Conservation (phyloP, 495 filamentous ascomycete species). For the Saxispiralis lemnorum region DNA sequence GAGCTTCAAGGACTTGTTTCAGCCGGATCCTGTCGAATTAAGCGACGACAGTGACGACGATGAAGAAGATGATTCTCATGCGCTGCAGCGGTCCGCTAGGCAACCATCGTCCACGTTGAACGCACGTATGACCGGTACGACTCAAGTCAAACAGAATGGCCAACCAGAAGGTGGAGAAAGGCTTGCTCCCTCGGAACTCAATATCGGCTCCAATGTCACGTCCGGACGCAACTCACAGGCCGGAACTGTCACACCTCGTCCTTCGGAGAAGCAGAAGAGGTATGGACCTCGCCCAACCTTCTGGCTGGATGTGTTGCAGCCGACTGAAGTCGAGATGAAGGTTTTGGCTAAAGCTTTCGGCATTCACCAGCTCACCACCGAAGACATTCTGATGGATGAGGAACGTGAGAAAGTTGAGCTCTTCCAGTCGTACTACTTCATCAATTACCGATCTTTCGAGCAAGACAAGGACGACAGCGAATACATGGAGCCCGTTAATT, state of each 20-base stretch:
- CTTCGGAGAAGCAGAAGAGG: conserved; percentile 28
- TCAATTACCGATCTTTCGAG: conserved; percentile 94
- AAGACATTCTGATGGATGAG: conserved; percentile 96
- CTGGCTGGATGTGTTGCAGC: conserved; percentile 84
- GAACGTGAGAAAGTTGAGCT: conserved; percentile 94
- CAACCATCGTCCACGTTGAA: not conserved
- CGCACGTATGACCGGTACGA: not conserved
- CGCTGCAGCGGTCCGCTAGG: not conserved
- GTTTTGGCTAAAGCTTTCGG: conserved; percentile 80
- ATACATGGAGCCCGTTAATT: conserved; percentile 87
- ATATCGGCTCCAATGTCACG: conserved; percentile 3
- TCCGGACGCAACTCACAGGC: too few species aligned
- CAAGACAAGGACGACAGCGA: conserved; percentile 75
- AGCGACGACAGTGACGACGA: conserved; percentile 31
- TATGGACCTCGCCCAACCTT: conserved; percentile 84
- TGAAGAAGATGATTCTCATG: conserved; percentile 13
- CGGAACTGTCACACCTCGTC: conserved; percentile 11
- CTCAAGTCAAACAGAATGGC: not conserved
- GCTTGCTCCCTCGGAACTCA: conserved; percentile 1
- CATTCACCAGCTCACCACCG: conserved; percentile 83
- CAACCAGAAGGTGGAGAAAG: not conserved
- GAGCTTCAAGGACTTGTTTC: conserved; percentile 71
- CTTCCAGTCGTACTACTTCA: conserved; percentile 92
- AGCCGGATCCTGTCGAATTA: conserved; percentile 49
- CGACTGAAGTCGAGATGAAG: conserved; percentile 84